Evolutionary conservation across 129 eudicot genomes (phyloP).

Genomic region (Glebionis coronaria): DNA sequence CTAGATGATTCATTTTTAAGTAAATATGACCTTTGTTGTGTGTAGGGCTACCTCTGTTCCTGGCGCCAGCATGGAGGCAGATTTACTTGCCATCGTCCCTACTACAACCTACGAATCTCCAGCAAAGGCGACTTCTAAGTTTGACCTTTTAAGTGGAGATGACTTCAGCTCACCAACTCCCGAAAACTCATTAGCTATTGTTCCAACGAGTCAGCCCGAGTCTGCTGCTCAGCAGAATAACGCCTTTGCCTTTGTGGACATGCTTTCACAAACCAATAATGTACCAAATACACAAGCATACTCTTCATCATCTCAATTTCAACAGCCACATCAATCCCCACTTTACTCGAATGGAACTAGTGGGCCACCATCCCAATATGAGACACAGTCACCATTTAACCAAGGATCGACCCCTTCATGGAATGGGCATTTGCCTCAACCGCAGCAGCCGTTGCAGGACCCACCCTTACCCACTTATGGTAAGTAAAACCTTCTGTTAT

Average conservation of each 20-base stretch:
- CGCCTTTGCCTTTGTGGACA: conserved; percentile 80
- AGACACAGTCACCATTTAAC: conserved; percentile 39
- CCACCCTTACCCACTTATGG: conserved; percentile 58
- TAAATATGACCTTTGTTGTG: conserved; percentile 8
- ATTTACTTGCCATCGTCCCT: conserved; percentile 51
- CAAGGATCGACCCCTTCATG: conserved; percentile 55
- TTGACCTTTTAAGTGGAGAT: conserved; percentile 88
- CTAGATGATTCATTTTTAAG: conserved; percentile 13
- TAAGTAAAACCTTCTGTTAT: conserved; percentile 24
- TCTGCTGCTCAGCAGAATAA: conserved; percentile 48
- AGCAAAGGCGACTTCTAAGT: conserved; percentile 41
- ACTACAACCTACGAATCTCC: conserved; percentile 39
- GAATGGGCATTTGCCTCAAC: conserved; percentile 55
- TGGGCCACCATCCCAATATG: conserved; percentile 35
- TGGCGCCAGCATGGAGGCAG: conserved; percentile 28
- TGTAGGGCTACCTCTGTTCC: conserved; percentile 49
- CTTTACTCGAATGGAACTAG: conserved; percentile 49
- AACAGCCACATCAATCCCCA: conserved; percentile 46
- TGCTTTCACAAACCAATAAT: conserved; percentile 47
- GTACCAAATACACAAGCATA: conserved; percentile 41
- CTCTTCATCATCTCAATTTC: conserved; percentile 52
- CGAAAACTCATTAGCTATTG: conserved; percentile 63
- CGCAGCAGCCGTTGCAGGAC: conserved; percentile 47
- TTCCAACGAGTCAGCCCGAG: conserved; percentile 62
- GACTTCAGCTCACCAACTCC: conserved; percentile 62